Conservation (phyloP, 768 basidiomycete genomes). For the Cyclocybe cylindracea region DNA sequence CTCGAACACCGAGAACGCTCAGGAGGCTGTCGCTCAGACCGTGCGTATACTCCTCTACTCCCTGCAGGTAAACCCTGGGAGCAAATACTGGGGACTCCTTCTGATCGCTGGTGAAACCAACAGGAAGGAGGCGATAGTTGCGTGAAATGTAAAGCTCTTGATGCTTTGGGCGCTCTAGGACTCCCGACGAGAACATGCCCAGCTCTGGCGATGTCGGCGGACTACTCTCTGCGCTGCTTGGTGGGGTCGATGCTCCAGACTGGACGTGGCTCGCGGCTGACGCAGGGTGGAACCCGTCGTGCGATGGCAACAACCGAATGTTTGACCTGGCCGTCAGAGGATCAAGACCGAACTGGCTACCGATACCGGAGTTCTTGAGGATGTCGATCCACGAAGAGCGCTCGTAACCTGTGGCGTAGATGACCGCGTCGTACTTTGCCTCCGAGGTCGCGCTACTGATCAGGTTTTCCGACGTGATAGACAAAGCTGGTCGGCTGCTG, state of each 20-base stretch:
- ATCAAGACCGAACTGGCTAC: conserved; percentile 35
- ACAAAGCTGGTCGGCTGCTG: conserved; percentile 7
- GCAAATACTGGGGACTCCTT: conserved; percentile 2
- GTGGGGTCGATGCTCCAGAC: conserved; percentile 15
- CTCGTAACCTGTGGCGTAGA: conserved; percentile 58
- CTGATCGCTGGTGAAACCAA: conserved; percentile 1
- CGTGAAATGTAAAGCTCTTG: conserved; percentile 37
- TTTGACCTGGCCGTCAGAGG: conserved; percentile 10
- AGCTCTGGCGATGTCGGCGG: conserved; percentile 26
- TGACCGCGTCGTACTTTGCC: conserved; percentile 43
- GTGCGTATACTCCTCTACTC: conserved; percentile 40
- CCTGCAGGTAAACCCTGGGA: conserved; percentile 36
- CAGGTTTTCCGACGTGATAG: conserved; percentile 35
- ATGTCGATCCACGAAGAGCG: conserved; percentile 46
- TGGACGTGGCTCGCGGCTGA: conserved; percentile 8
- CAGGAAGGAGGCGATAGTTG: conserved; percentile 42
- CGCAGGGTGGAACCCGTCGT: conserved; percentile 6
- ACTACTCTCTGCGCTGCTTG: conserved; percentile 20
- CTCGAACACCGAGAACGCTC: conserved; percentile 43
- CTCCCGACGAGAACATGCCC: conserved; percentile 14
- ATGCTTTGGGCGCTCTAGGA: conserved; percentile 10
- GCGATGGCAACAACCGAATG: conserved; percentile 27
- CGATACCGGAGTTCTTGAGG: conserved; percentile 39
- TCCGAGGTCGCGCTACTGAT: conserved; percentile 32
- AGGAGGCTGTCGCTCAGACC: conserved; percentile 46